Base-by-base conservation (phyloP, 2,329 filamentous ascomycete genomes). In the Cercospora sp. region DNA sequence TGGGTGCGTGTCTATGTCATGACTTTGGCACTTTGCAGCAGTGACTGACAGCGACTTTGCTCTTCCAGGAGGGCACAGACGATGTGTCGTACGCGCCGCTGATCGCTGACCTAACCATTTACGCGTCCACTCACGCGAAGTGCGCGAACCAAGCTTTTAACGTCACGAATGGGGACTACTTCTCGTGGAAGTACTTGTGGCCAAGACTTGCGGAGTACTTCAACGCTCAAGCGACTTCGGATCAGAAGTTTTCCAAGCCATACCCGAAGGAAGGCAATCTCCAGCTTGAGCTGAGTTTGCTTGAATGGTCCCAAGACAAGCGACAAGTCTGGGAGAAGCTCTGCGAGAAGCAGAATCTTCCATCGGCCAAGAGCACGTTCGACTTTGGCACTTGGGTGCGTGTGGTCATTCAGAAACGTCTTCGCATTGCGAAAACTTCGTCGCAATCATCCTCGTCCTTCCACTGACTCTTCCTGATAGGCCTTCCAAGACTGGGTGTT, bases 331-430 rank as follows among this genome's bases (percentile, higher is more conserved):
- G 82, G 81, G 68, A 70, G 5, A 73, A 63, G 51, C 60, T 83
- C 9, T 75, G 74, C 1, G 73, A 79, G 5, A 72, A 74, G 10
- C 75, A 81, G 28, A 73, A 76, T 0, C 53, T 57, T 57, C 23
- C 53, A 28, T 74, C 80, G 63, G 73, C 76, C 18, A 69, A 70
- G 36, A 39, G 51, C 3, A 78, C 75, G 0, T 82, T 80, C 67
- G 80, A 81, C 8, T 80, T 81, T 65, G 82, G 81, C 1, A 84
- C 82, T 0, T 84, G 82, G 82, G 53, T 26, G 16, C 10, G 30
- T 31, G 30, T 31, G 10, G 30, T 31, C 30, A 9, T 10, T 10
- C 8, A 31, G 30, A 9, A 9, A 31, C 30, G 30, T 31, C 9
- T 31, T 31, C 30, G 30, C 30, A 10, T 7, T 10, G 30, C 30